Percentiles rank a stretch among this genome's conserved stretches.
These are phyloP conservation scores for Beta lomatogona DNA, from an alignment of 179 eudicot species.

Conservation along the genomic window DNA sequence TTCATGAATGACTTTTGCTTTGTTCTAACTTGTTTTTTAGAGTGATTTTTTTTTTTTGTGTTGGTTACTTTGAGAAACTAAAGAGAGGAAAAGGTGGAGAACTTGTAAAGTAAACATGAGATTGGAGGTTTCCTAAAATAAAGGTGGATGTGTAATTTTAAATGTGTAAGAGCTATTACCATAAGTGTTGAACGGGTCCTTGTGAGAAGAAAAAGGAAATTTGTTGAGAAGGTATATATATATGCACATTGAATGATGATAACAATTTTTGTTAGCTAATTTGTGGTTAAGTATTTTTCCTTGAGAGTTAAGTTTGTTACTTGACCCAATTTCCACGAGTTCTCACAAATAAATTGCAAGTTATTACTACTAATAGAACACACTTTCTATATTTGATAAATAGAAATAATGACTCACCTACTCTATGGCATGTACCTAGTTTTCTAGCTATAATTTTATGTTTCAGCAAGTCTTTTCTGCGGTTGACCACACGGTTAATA, in stretches of 20 bases:
- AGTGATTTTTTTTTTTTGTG: neutral
- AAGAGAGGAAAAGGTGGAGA: constrained; percentile 36
- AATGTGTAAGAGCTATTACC: constrained; percentile 21
- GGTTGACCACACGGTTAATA: too few species aligned
- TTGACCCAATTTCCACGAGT: neutral
- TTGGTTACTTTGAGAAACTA: constrained; percentile 11
- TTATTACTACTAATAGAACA: neutral
- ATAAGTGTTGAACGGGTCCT: constrained; percentile 31
- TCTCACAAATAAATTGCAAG: neutral
- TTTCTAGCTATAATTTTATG: neutral
- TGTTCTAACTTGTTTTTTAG: neutral
- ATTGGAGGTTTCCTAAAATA: constrained; percentile 28
- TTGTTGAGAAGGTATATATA: constrained; percentile 7
- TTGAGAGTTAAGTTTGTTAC: neutral
- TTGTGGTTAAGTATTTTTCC: constrained; percentile 10
- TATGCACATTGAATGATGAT: neutral
- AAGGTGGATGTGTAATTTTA: constrained; percentile 14
- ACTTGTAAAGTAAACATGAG: constrained; percentile 25
- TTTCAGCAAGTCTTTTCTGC: too few species aligned
- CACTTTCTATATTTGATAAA: neutral
- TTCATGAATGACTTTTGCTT: neutral
- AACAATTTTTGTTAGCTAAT: neutral
- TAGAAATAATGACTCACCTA: neutral
- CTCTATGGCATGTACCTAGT: neutral
- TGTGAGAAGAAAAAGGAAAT: constrained; percentile 27